Evolutionary conservation across 2,329 filamentous ascomycete species (phyloP), one percentile per base, ranked within the genome.

Genomic region (Cordyceps tenuipes): DNA sequence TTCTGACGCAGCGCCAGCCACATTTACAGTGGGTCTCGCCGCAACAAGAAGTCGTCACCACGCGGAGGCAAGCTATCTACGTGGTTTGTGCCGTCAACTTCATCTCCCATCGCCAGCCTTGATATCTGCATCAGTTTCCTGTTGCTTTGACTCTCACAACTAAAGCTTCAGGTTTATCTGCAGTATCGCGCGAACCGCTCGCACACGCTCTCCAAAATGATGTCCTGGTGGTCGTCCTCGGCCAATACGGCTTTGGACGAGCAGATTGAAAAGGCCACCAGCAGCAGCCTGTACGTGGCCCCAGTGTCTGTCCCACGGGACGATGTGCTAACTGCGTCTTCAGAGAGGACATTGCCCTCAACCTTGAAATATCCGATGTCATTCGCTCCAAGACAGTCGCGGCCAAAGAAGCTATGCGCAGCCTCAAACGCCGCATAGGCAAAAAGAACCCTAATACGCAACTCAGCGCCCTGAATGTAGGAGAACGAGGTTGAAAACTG

Each of bases 361-460:
- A 97, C 73, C 86, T 99, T 70, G 94, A 99, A 76, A 97, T 99
- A 68, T 97, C 93, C 73, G 94, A 99, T 77, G 81, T 96, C 67
- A 97, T 99, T 74, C 86, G 94, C 68, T 97, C 92, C 69, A 97
- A 97, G 79, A 96, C 91, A 19, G 93, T 99, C 55, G 91, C 92
- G 73, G 93, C 94, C 58, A 97, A 93, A 75, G 94, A 99, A 75
- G 94, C 94, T 63, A 99, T 99, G 94, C 90, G 91, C 72, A 93
- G 91, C 48, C 79, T 99, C 69, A 97, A 97, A 78, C 86, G 86
- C 71, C 87, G 94, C 72, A 91, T 99, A 79, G 91, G 90, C 75
- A 91, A 96, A 80, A 96, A 92, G 80, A 99, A 99, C 71, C 94
- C 94, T 41, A 99, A 99, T 73, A 87, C 94, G 41, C 94, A 99